Evolutionary conservation across 495 filamentous ascomycete species (phyloP).

Genomic region (Penicillium pancosmium): DNA sequence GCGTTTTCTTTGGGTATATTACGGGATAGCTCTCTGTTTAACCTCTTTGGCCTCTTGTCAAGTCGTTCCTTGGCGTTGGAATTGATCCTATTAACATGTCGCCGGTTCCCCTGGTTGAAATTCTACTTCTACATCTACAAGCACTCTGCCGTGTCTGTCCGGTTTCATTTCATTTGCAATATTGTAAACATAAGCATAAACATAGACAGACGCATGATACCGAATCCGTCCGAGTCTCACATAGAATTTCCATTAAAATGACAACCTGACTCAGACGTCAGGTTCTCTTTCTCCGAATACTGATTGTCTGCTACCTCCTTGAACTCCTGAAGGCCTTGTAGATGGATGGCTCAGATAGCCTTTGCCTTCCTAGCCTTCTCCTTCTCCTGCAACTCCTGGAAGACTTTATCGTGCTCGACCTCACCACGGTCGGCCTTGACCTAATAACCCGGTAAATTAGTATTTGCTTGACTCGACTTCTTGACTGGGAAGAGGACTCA

Average conservation of each 20-base stretch:
- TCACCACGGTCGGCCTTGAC: conserved; percentile 68
- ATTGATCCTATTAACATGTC: conserved; percentile 3
- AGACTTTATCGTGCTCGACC: conserved; percentile 42
- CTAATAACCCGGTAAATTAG: conserved; percentile 34
- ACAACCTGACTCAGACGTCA: too few species aligned
- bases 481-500: conserved; percentile 11
- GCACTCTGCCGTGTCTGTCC: not conserved
- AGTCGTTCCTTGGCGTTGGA: conserved; percentile 20
- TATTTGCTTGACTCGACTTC: not conserved
- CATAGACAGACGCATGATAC: not conserved
- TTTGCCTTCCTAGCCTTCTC: conserved; percentile 45
- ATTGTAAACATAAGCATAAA: not conserved
- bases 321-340: not conserved
- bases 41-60: not conserved
- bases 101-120: conserved; percentile 7
- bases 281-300: too few species aligned
- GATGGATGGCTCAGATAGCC: not conserved
- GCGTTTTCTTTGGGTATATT: conserved; percentile 24
- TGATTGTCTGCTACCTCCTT: not conserved
- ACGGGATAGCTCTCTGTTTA: conserved; percentile 14
- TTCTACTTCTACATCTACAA: conserved; percentile 11
- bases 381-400: conserved; percentile 56
- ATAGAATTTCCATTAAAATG: too few species aligned
- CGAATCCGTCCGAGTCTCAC: not conserved
- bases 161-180: not conserved